Conservation (phyloP, 768 basidiomycete genomes). For the Lenzites betulinus region DNA sequence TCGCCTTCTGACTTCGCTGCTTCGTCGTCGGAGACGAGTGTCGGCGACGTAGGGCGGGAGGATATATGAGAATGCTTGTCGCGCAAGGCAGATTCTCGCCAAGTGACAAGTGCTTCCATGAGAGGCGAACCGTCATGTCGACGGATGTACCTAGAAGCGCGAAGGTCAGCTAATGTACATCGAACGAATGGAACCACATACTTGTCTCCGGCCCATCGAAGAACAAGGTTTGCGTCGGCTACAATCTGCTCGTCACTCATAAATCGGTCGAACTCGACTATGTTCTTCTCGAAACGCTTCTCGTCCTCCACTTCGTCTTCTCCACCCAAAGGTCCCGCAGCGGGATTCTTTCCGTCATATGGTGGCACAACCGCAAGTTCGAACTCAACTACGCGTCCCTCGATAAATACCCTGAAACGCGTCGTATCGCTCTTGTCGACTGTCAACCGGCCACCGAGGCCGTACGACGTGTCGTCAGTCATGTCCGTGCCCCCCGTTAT, state of each 20-base stretch:
- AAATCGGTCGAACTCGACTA: constrained; percentile 66
- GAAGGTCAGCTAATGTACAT: not conserved
- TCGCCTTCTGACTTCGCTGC: constrained; percentile 33
- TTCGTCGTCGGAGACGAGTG: constrained; percentile 37
- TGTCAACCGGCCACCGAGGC: constrained; percentile 56
- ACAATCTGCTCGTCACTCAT: constrained; percentile 65
- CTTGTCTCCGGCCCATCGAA: constrained; percentile 71
- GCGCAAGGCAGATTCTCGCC: constrained; percentile 52
- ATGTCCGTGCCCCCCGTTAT: constrained; percentile 26
- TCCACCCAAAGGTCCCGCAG: constrained; percentile 32
- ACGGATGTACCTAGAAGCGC: constrained; percentile 67
- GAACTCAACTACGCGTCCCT: constrained; percentile 61
- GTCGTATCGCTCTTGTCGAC: constrained; percentile 62
- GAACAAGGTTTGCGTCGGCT: constrained; percentile 64
- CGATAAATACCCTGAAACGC: constrained; percentile 64
- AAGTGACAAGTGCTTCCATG: constrained; percentile 70
- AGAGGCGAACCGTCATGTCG: constrained; percentile 73
- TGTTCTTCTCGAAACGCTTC: constrained; percentile 56
- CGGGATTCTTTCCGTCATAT: constrained; percentile 26
- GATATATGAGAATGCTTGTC: constrained; percentile 27
- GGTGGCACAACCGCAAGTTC: constrained; percentile 64
- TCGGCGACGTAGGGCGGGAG: constrained; percentile 41
- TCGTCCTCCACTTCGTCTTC: constrained; percentile 56
- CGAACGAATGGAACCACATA: constrained; percentile 39
- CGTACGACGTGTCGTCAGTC: constrained; percentile 38